Base-by-base conservation (phyloP, 192 early-diverging fungal genomes). In the Podila epigama region DNA sequence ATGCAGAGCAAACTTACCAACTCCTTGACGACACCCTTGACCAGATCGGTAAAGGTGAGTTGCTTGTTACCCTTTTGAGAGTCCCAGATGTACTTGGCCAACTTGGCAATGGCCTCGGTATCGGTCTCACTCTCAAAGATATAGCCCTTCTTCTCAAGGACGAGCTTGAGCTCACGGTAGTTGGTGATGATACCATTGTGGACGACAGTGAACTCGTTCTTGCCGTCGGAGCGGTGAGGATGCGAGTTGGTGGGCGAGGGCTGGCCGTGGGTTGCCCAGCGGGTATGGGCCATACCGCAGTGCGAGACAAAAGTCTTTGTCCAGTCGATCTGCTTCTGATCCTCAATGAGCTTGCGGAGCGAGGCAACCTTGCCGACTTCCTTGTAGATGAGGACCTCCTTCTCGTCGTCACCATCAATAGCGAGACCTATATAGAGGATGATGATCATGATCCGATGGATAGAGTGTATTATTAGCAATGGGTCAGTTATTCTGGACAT, bases 181-280 rank as follows among this genome's bases (percentile, higher is more conserved):
- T 99, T 99, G 79, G 96, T 99, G 80, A 99, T 98, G 85, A 99
- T 98, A 68, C 97, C 97, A 79, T 99, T 99, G 88, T 99, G 97
- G 35, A 99, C 97, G 27, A 99, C 92, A 29, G 91, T 89, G 72
- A 99, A 99, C 80, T 97, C 95, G 83, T 90, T 92, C 60, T 85
- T 86, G 65, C 86, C 82, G 84, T 97, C 93, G 42, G 92, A 95
- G 54, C 98, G 93, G 84, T 99, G 98, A 50, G 98, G 98, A 79
- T 99, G 98, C 9, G 92, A 96, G 91, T 99, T 99, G 68, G 89
- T 63, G 36, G 92, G 90, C 59, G 92, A 94, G 50, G 97, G 97
- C 79, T 94, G 92, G 42, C 97, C 97, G 86, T 98, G 97, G 20
- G 97, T 98, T 35, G 97, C 97, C 97, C 97, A 99, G 67, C 97